Percentiles rank a stretch among this genome's conserved stretches.
These are phyloP conservation scores for Hygrophoropsis aurantiaca DNA, from an alignment of 768 basidiomycete genomes.

Conservation along the genomic window DNA sequence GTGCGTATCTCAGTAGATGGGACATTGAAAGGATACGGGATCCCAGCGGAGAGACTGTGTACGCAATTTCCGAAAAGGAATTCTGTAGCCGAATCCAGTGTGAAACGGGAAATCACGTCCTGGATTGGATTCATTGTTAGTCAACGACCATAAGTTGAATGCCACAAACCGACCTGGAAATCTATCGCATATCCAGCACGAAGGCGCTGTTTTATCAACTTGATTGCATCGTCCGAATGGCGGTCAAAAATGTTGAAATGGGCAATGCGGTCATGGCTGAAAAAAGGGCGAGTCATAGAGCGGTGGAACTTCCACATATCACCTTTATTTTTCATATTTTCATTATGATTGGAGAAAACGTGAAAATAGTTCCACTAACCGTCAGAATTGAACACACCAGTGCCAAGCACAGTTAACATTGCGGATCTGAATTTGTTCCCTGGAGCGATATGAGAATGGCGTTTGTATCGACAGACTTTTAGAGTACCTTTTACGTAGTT, in stretches of 20 bases:
- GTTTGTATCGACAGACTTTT: background rate
- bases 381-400: constrained; percentile 61
- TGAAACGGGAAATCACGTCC: constrained; percentile 40
- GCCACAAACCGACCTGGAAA: constrained; percentile 14
- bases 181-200: constrained; percentile 21
- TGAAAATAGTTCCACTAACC: too few relatives aligned
- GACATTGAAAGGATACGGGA: constrained; percentile 32
- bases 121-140: constrained; percentile 12
- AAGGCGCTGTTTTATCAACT: constrained; percentile 16
- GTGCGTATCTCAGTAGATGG: constrained; percentile 1
- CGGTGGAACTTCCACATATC: constrained; percentile 38
- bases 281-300: constrained; percentile 32
- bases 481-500: constrained; percentile 38
- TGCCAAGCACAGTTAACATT: constrained; percentile 40
- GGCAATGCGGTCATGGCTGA: constrained; percentile 26
- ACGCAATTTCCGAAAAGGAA: constrained; percentile 44
- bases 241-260: constrained; percentile 31
- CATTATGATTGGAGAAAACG: too few relatives aligned
- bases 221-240: constrained; percentile 20
- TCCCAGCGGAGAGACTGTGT: constrained; percentile 28
- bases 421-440: constrained; percentile 41
- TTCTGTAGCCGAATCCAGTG: constrained; percentile 45
- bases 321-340: constrained; percentile 11
- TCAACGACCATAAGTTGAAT: background rate
- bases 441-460: constrained; percentile 17